Base-by-base conservation (phyloP, 140 eudicot genomes). In the Senecio squalidus region DNA sequence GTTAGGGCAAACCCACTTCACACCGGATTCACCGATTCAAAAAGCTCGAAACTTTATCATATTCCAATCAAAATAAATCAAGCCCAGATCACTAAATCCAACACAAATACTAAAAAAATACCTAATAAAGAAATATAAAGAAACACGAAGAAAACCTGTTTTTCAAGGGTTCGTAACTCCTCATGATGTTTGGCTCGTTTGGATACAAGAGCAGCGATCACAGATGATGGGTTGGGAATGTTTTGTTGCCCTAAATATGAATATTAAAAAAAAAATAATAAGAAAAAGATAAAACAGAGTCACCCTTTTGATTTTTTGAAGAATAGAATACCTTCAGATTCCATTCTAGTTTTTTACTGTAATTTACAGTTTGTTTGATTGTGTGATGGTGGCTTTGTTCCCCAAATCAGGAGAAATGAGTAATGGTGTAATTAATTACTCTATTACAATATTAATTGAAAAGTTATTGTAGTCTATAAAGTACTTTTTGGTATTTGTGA, bases 141-240 rank as follows among this genome's bases (percentile, higher is more conserved):
- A 51, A 14, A 14, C n/a, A 15, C 2, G 18, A n/a, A 6, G 2
- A 30, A 18, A 31, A 85, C 98, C 95, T 91, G 96, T 53, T 84
- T 91, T 64, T 91, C 98, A 57, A 91, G 79, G 73, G 28, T 74
- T 20, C 90, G 87, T 45, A 91, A 94, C 43, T 91, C 98, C 36
- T 91, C 96, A 48, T 87, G 92, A 47, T 83, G 92, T 63, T 84
- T 84, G 60, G 96, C 88, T 77, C 98, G 75, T 79, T 87, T 86
- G 58, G 79, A 69, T 30, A 84, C 56, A 21, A 91, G 72, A 34
- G 89, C 71, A 5, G 84, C 81, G 57, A 91, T 72, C 67, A 77
- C 48, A 18, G 78, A 80, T 18, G 95, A 78, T 13, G 95, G 97
- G 73, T 70, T 86, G 36, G 95, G 39, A 60, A 80, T 33, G 57